These are phyloP conservation scores for Cyclotella choctawhatcheeana DNA, from an alignment of 108 stramenopile genomes.

Conservation along the genomic window DNA sequence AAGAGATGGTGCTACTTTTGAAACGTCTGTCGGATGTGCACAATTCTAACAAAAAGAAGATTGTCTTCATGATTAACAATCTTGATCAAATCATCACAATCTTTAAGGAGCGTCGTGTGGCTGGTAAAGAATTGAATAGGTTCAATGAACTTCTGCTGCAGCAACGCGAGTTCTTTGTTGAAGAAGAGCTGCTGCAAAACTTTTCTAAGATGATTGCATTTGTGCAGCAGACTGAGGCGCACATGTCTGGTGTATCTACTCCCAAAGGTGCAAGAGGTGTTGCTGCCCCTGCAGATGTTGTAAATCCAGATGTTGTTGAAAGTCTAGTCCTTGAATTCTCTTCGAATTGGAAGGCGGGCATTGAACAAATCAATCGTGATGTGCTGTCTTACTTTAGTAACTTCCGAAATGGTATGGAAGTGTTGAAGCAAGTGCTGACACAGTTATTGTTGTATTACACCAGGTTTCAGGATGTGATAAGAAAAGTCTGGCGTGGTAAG, in stretches of 20 bases:
- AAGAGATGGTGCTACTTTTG: constrained; percentile 76
- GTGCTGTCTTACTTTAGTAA: constrained; percentile 96
- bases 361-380: constrained; percentile 94
- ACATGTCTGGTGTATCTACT: constrained; percentile 58
- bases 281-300: constrained; percentile 48
- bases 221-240: constrained; percentile 92
- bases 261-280: constrained; percentile 59
- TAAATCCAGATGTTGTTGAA: constrained; percentile 90
- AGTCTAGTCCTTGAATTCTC: constrained; percentile 93
- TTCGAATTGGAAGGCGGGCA: constrained; percentile 90
- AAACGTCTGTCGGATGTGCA: constrained; percentile 89
- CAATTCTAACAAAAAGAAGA: constrained; percentile 79
- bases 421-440: constrained; percentile 97
- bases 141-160: constrained; percentile 87
- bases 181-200: constrained; percentile 91
- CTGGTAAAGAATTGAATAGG: constrained; percentile 91
- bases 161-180: constrained; percentile 96
- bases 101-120: constrained; percentile 92
- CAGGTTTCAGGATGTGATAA: constrained; percentile 95
- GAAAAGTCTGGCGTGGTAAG: constrained; percentile 82
- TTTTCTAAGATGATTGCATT: constrained; percentile 96
- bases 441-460: constrained; percentile 97
- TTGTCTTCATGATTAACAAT: constrained; percentile 98
- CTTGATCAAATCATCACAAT: constrained; percentile 92
- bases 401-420: constrained; percentile 98